phyloP scores from a whole-genome alignment of 2,329 filamentous ascomycete genomes.

The Fusarium verrucosum region DNA sequence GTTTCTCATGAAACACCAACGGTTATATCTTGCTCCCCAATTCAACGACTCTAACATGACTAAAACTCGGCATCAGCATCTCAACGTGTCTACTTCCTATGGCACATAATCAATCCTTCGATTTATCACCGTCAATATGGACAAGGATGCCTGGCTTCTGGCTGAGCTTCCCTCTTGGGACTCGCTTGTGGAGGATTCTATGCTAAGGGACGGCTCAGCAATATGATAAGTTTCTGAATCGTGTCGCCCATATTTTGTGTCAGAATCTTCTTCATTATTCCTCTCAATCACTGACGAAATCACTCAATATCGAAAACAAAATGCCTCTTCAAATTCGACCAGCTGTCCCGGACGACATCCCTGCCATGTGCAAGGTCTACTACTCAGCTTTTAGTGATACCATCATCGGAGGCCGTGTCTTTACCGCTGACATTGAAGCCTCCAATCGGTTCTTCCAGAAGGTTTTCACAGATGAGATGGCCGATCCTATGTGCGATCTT shows the following conservation, averaged over 20 bases:
- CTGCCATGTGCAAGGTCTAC: conserved; percentile 55
- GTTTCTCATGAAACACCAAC: neutral
- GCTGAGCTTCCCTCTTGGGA: conserved; percentile 6
- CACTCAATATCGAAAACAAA: neutral
- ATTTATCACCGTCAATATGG: neutral
- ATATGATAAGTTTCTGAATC: neutral
- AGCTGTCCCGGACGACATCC: conserved; percentile 53
- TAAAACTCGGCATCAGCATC: neutral
- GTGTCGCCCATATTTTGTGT: neutral
- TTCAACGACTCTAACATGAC: neutral
- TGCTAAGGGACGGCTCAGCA: conserved; percentile 1
- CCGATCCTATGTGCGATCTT: conserved; percentile 51
- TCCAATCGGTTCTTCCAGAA: conserved; percentile 50
- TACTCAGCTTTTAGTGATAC: conserved; percentile 56
- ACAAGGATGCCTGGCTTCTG: conserved; percentile 10
- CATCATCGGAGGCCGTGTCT: conserved; percentile 51
- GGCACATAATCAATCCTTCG: neutral
- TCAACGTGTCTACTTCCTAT: neutral
- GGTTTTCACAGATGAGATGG: conserved; percentile 51
- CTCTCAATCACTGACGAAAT: neutral
- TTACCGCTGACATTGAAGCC: conserved; percentile 44
- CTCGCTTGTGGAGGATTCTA: conserved; percentile 13
- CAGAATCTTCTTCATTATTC: neutral
- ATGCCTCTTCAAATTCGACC: conserved; percentile 49
- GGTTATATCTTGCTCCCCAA: neutral